Evolutionary conservation across 1,284 basidiomycete genomes (phyloP), one percentile per base, ranked within the genome.

Genomic region (Taiwanofungus camphoratus): DNA sequence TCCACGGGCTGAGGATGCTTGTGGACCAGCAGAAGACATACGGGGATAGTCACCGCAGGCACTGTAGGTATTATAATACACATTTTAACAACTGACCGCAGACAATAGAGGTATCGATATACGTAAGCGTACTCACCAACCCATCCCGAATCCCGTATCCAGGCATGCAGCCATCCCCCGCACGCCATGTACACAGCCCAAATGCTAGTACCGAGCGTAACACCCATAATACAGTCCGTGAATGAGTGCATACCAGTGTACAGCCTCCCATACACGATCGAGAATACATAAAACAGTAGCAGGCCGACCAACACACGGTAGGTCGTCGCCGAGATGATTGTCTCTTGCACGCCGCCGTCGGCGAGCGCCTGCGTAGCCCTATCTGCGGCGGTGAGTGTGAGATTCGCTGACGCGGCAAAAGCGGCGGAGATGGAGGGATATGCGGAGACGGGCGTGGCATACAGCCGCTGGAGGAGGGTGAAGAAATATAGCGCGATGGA

Each of bases 201-300:
- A 39, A 89, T 76, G 3, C 58, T 64, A 0, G 75, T 67, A 3
- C 91, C 91, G 23, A 93, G 70, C 2, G 75, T 30, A 4, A 77
- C 65, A 0, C 91, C 92, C 4, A 76, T 71, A 2, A 69, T 55
- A 53, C 88, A 86, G 59, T 95, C 91, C 7, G 80, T 79, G 64
- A 87, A 79, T 4, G 84, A 87, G 65, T 94, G 91, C 91, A 95
- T 93, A 19, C 82, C 92, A 11, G 85, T 89, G 68, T 98, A 97
- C 3, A 97, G 65, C 6, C 95, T 73, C 0, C 94, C 93, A 51
- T 87, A 90, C 4, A 93, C 87, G 47, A 98, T 88, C 19, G 84
- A 87, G 53, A 79, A 71, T 4, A 75, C 72, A 62, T 93, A 92
- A 35, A 83, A 54, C 2, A 66, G 52, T 24, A 92, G 69, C 9